Evolutionary conservation across 2,329 filamentous ascomycete genomes (phyloP), one percentile per base, ranked within the genome.

Genomic region (Pseudogymnoascus sp.): DNA sequence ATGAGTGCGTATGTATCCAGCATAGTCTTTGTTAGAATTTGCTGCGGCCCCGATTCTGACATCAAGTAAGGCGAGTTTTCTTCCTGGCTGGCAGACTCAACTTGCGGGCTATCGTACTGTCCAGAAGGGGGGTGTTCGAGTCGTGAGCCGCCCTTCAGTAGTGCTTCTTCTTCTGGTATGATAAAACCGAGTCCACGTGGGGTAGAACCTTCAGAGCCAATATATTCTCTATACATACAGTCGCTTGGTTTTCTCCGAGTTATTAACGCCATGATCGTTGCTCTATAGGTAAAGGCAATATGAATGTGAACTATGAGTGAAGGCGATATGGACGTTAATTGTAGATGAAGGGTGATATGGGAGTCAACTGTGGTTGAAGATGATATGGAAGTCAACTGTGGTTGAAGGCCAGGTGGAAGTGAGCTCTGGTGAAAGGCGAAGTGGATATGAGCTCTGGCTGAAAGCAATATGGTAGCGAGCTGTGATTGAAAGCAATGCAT

Each of bases 1-100:
- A 56, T 56, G 50, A 56, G 50, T 21, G 50, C 50, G 8, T 56
- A 56, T 56, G 50, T 33, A 56, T 56, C 25, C 25, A 56, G 14
- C 50, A 56, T 33, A 21, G 50, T 56, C 11, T 33, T 56, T 12
- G 50, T 56, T n/a, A 56, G n/a, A 33, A 28, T 33, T 56, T 33
- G 50, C 11, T 56, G 50, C 18, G 50, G 5, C 16, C 28, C 14
- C 8, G 28, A 35, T 35, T 31, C 28, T 56, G 50, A 25, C n/a
- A 56, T 33, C 50, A n/a, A 31, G 33, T 18, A 56, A 12, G n/a
- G 5, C n/a, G n/a, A 6, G 12, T 12, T 21, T 35, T 56, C 10
- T 56, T 21, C 50, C n/a, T 33, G 25, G 4, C 10, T 14, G 28
- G 4, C 11, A 5, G 50, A 56, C 28, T 18, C n/a, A 56, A 21